Conservation (phyloP, 2,329 filamentous ascomycete species). For the Fusarium siculi region DNA sequence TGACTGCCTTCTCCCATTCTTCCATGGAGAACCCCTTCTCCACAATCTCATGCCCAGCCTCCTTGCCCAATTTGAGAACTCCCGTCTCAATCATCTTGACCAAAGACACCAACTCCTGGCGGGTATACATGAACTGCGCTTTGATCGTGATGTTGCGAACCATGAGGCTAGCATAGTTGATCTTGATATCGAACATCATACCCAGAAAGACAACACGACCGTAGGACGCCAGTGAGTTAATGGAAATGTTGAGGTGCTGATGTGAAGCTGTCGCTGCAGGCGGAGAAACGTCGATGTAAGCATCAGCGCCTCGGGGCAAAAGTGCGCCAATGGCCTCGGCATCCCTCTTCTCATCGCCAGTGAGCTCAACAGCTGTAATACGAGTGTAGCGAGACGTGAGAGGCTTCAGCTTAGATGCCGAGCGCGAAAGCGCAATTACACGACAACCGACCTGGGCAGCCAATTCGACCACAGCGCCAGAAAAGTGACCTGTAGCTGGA, state of each 20-base stretch:
- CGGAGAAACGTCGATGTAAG: slow-evolving; percentile 32
- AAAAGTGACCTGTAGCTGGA: slow-evolving; percentile 33
- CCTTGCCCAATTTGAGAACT: slow-evolving; percentile 20
- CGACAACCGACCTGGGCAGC: slow-evolving; percentile 31
- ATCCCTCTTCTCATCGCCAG: slow-evolving; percentile 18
- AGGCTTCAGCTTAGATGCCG: slow-evolving; percentile 5
- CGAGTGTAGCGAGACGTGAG: slow-evolving; percentile 7
- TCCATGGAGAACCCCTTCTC: slow-evolving; percentile 3
- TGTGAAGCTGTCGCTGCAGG: slow-evolving; percentile 10
- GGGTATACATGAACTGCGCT: slow-evolving; percentile 27
- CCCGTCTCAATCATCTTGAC: slow-evolving; percentile 30
- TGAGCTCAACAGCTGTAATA: slow-evolving; percentile 10
- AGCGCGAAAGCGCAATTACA: slow-evolving; percentile 31
- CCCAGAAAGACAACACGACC: slow-evolving; percentile 16
- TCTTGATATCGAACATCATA: slow-evolving; percentile 16
- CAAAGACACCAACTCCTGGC: slow-evolving; percentile 10
- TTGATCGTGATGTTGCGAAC: slow-evolving; percentile 20
- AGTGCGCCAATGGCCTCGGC: background rate
- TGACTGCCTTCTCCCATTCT: slow-evolving; percentile 25
- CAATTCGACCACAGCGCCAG: slow-evolving; percentile 22
- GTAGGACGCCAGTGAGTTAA: background rate
- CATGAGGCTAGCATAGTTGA: slow-evolving; percentile 26
- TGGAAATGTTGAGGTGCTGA: slow-evolving; percentile 13
- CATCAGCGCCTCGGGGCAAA: slow-evolving; percentile 9
- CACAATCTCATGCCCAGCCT: slow-evolving; percentile 27